Base-by-base conservation (phyloP, 116 monocot species). In the Cymodocea nodosa region DNA sequence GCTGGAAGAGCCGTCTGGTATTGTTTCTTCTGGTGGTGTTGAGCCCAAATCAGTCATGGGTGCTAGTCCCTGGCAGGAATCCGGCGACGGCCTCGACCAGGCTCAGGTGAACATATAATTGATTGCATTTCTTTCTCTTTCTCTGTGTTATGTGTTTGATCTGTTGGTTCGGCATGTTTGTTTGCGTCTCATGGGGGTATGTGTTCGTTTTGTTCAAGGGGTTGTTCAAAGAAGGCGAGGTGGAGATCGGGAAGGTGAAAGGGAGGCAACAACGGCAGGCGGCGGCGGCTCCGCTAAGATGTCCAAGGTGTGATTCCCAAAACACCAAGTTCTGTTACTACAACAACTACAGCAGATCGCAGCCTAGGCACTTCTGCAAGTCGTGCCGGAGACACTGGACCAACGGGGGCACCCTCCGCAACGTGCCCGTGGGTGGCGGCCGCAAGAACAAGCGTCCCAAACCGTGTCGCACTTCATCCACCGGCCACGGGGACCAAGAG, bases 301-400 rank as follows among this genome's bases (percentile, higher is more conserved):
- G 71, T 48, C 85, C 85, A 0, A 74, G 85, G 18, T 85, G 85
- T 48, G 82, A 82, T 64, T 85, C 85, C 2, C 58, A 78, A 53
- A 84, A 93, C 77, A 93, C 93, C 63, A 93, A 93, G 67, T 93
- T 93, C 81, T 93, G 93, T 71, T 93, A 93, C 79, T 93, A 83
- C 75, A 68, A 68, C 75, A 78, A 82, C 70, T 84, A 84, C 78
- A 84, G 75, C 72, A 66, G 58, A 19, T 60, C 68, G 12, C 85
- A 81, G 71, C 85, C 81, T 2, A 76, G 79, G 2, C 68, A 81
- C 61, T 76, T 74, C 60, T 81, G 81, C 73, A 78, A 68, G 66
- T 68, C 72, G 5, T 86, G 86, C 68, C 70, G 82, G 39, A 73
- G 86, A 0, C 78, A 86, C 80, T 82, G 83, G 86, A 86, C 83